Evolutionary conservation across 257 asterid species (phyloP).

Genomic region (Lantana camara): DNA sequence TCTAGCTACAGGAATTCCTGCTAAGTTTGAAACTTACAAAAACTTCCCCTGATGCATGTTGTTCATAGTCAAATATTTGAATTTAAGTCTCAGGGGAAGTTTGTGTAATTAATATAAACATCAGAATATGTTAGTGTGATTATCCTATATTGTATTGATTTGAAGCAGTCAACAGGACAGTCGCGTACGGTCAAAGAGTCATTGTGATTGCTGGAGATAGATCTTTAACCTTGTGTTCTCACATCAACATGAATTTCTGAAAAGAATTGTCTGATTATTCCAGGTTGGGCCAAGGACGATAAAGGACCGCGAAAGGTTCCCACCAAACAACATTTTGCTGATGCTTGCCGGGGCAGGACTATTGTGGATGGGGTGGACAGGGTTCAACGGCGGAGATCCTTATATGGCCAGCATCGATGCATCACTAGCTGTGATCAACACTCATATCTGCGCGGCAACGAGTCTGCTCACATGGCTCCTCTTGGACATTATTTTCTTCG

Average conservation of each 20-base stretch:
- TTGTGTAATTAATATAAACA: too few species aligned
- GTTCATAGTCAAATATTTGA: too few species aligned
- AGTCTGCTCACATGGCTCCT: conserved; percentile 80
- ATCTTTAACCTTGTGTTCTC: too few species aligned
- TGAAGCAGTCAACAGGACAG: too few species aligned
- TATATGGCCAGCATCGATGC: conserved; percentile 68
- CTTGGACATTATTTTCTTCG: conserved; percentile 66
- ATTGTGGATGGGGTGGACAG: conserved; percentile 92
- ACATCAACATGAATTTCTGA: too few species aligned
- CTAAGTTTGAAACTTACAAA: too few species aligned
- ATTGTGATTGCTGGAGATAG: too few species aligned
- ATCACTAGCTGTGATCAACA: conserved; percentile 72
- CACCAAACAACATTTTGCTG: conserved; percentile 64
- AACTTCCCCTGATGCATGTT: too few species aligned
- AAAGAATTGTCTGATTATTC: not conserved
- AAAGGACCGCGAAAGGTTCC: conserved; percentile 65
- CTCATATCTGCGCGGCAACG: conserved; percentile 69
- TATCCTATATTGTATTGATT: too few species aligned
- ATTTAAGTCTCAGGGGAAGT: too few species aligned
- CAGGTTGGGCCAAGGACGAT: conserved; percentile 76
- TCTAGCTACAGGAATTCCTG: too few species aligned
- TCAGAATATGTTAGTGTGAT: too few species aligned
- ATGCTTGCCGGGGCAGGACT: conserved; percentile 83
- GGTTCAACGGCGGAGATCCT: conserved; percentile 88
- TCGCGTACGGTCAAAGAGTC: not conserved